Conservation (phyloP, 2,329 filamentous ascomycete species). For the Monosporascus ibericus region DNA sequence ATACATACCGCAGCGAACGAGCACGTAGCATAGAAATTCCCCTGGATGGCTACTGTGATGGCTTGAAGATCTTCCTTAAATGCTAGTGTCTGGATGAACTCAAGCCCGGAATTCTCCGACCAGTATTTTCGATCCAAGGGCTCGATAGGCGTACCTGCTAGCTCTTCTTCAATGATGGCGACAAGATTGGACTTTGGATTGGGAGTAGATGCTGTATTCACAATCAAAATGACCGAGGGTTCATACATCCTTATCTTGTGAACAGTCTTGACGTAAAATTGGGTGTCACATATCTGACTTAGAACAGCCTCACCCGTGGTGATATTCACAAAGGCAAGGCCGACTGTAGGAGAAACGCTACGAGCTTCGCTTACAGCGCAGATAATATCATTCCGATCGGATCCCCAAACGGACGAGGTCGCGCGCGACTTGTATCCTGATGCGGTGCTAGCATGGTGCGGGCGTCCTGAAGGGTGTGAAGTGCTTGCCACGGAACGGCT, state of each 20-base stretch:
- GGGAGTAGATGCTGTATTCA: slow-evolving; percentile 59
- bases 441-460: slow-evolving; percentile 29
- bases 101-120: slow-evolving; percentile 71
- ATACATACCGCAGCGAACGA: slow-evolving; percentile 74
- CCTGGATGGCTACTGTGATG: slow-evolving; percentile 70
- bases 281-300: slow-evolving; percentile 87
- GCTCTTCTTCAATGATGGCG: slow-evolving; percentile 66
- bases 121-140: slow-evolving; percentile 73
- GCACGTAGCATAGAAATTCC: slow-evolving; percentile 82
- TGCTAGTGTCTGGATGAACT: slow-evolving; percentile 73
- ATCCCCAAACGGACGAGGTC: slow-evolving; percentile 35
- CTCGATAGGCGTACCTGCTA: slow-evolving; percentile 55
- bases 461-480: slow-evolving; percentile 15
- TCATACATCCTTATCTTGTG: slow-evolving; percentile 80
- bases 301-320: slow-evolving; percentile 78
- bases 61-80: slow-evolving; percentile 75
- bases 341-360: slow-evolving; percentile 78
- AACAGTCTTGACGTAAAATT: slow-evolving; percentile 82
- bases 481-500: slow-evolving; percentile 21
- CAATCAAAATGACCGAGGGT: slow-evolving; percentile 74
- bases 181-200: slow-evolving; percentile 68
- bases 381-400: slow-evolving; percentile 64
- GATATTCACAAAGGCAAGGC: slow-evolving; percentile 81
- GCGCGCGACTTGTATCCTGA: slow-evolving; percentile 40
- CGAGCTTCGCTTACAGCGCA: slow-evolving; percentile 85